Conservation (phyloP, 169 alveolate genomes). For the Neospora caninum region DNA sequence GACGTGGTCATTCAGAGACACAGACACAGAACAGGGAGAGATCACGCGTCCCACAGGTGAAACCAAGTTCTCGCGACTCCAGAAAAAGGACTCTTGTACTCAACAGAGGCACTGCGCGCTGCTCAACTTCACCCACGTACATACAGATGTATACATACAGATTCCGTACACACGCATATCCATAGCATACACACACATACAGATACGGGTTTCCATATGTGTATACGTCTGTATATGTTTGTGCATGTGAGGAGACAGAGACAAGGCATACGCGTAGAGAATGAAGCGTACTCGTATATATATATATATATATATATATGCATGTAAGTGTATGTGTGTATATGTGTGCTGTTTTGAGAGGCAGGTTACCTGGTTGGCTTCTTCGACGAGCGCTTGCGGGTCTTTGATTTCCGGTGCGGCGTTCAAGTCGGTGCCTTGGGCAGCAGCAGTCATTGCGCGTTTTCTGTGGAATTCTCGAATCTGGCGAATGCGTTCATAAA, state of each 20-base stretch:
- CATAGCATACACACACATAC: not conserved
- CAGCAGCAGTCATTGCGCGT: not conserved
- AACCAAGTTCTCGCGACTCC: too few species aligned
- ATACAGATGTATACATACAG: too few species aligned
- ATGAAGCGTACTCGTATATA: too few species aligned
- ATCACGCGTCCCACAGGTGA: too few species aligned
- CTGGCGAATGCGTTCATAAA: slow-evolving; percentile 9
- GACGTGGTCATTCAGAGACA: too few species aligned
- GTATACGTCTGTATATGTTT: not conserved
- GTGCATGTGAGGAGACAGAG: not conserved
- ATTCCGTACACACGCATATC: too few species aligned
- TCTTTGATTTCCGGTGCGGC: not conserved
- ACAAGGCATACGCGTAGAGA: too few species aligned
- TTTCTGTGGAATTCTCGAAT: slow-evolving; percentile 17
- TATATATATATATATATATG: too few species aligned
- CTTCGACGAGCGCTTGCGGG: slow-evolving; percentile 3
- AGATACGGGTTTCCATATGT: not conserved
- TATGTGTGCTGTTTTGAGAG: not conserved
- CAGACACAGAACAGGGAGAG: too few species aligned
- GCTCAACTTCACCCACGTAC: not conserved
- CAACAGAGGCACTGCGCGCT: too few species aligned
- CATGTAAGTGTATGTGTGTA: too few species aligned
- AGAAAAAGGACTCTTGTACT: too few species aligned
- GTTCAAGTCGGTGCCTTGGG: not conserved
- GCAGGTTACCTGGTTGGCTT: slow-evolving; percentile 1